Evolutionary conservation across 371 early-diverging fungal genomes (phyloP).

Genomic region (Entomophthora muscae): DNA sequence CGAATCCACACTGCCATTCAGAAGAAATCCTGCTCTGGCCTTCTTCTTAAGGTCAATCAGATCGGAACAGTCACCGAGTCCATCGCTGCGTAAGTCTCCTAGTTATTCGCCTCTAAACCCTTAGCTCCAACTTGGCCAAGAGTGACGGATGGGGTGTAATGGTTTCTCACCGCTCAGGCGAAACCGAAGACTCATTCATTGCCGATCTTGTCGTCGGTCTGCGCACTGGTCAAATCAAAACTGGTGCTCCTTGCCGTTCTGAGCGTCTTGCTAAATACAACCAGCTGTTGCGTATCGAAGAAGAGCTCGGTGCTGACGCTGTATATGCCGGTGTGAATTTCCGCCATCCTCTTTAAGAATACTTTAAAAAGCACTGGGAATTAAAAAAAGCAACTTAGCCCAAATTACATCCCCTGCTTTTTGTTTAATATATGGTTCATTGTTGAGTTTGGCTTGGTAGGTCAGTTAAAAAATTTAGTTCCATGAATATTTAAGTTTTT

Average conservation of each 20-base stretch:
- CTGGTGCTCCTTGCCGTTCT: slow-evolving; percentile 96
- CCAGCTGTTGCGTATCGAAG: slow-evolving; percentile 90
- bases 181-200: slow-evolving; percentile 98
- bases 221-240: slow-evolving; percentile 96
- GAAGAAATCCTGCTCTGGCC: slow-evolving; percentile 87
- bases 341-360: slow-evolving; percentile 27
- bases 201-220: slow-evolving; percentile 97
- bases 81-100: slow-evolving; percentile 42
- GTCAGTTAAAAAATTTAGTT: too few species aligned
- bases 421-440: too few species aligned
- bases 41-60: slow-evolving; percentile 98
- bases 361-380: background rate
- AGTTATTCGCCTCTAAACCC: background rate
- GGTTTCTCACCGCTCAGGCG: slow-evolving; percentile 98
- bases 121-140: slow-evolving; percentile 36
- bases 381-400: too few species aligned
- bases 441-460: too few species aligned
- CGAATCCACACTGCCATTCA: slow-evolving; percentile 81
- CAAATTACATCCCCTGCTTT: too few species aligned
- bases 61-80: slow-evolving; percentile 96
- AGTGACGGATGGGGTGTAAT: slow-evolving; percentile 93
- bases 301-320: slow-evolving; percentile 58
- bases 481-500: too few species aligned
- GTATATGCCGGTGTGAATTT: slow-evolving; percentile 89
- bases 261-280: slow-evolving; percentile 98